A percentile compares a stretch with the other conserved stretches of the same genome.
Conservation (phyloP, 2,329 filamentous ascomycete genomes). For the Colletotrichum sansevieriae region DNA sequence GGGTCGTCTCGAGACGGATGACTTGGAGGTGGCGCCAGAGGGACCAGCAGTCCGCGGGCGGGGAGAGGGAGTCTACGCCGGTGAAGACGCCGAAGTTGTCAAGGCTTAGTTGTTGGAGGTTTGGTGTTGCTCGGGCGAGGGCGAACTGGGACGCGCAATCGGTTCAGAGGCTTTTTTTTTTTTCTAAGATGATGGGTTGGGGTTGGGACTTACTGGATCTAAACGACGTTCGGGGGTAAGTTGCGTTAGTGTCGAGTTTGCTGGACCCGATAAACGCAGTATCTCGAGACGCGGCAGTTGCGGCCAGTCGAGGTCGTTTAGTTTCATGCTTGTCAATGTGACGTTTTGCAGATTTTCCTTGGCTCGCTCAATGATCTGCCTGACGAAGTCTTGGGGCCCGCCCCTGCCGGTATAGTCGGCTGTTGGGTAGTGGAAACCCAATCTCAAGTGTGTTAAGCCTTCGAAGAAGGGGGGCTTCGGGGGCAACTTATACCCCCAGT, state of each 20-base stretch:
- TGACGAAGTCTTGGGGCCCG: conserved; percentile 31
- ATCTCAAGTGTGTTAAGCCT: conserved; percentile 18
- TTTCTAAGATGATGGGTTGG: too few relatives aligned
- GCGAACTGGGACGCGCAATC: conserved; percentile 6
- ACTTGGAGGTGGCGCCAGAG: conserved; percentile 50
- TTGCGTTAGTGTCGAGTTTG: conserved; percentile 20
- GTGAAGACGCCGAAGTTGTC: conserved; percentile 39
- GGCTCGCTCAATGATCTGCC: conserved; percentile 32
- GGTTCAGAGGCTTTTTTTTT: not conserved
- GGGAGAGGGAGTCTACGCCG: conserved; percentile 31
- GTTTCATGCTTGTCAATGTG: conserved; percentile 26
- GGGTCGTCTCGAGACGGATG: conserved; percentile 45
- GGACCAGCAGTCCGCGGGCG: conserved; percentile 37
- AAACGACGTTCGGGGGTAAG: conserved; percentile 32
- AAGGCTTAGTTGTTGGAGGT: conserved; percentile 37
- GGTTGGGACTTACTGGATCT: conserved; percentile 21
- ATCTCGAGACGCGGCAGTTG: conserved; percentile 34
- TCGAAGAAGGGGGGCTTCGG: conserved; percentile 35
- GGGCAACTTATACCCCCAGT: conserved; percentile 40
- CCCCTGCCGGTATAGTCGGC: conserved; percentile 24
- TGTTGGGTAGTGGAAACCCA: conserved; percentile 23
- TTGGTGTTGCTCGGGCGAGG: conserved; percentile 36
- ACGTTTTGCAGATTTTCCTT: conserved; percentile 26
- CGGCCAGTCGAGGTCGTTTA: conserved; percentile 37
- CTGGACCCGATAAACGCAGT: conserved; percentile 33